Evolutionary conservation across 2,329 filamentous ascomycete genomes (phyloP).

Genomic region (Penicillium olsonii): DNA sequence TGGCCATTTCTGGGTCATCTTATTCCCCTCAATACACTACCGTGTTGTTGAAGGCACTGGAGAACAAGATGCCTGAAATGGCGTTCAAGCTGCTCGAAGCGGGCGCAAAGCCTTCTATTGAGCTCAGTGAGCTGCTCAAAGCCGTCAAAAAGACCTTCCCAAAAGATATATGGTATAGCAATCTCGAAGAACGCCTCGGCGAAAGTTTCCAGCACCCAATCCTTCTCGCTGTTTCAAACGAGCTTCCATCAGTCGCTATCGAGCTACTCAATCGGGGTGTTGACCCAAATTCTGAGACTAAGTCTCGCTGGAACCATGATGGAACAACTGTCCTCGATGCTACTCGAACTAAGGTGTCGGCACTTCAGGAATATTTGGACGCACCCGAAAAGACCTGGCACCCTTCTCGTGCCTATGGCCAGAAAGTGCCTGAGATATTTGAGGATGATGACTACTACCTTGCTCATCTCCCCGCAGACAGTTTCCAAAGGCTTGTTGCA

Average conservation of each 20-base stretch:
- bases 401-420: not conserved
- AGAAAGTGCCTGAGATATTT: not conserved
- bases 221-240: constrained; percentile 58
- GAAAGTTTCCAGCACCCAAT: constrained; percentile 63
- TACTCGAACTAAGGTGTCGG: constrained; percentile 55
- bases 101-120: constrained; percentile 62
- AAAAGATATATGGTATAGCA: constrained; percentile 34
- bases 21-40: constrained; percentile 40
- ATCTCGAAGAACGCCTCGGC: constrained; percentile 54
- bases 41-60: constrained; percentile 62
- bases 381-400: not conserved
- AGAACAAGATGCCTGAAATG: constrained; percentile 53
- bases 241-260: constrained; percentile 56
- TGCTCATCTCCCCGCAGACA: constrained; percentile 50
- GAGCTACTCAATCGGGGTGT: constrained; percentile 65
- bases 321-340: constrained; percentile 59
- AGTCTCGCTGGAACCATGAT: constrained; percentile 27
- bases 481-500: constrained; percentile 62
- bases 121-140: constrained; percentile 53
- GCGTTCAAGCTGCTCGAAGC: constrained; percentile 63
- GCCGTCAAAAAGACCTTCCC: constrained; percentile 12
- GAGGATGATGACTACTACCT: constrained; percentile 55
- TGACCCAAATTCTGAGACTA: constrained; percentile 63
- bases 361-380: constrained; percentile 51
- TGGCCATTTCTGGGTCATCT: constrained; percentile 49